Conservation (phyloP, 805 yeast genomes). For the Komagataella phaffii region DNA sequence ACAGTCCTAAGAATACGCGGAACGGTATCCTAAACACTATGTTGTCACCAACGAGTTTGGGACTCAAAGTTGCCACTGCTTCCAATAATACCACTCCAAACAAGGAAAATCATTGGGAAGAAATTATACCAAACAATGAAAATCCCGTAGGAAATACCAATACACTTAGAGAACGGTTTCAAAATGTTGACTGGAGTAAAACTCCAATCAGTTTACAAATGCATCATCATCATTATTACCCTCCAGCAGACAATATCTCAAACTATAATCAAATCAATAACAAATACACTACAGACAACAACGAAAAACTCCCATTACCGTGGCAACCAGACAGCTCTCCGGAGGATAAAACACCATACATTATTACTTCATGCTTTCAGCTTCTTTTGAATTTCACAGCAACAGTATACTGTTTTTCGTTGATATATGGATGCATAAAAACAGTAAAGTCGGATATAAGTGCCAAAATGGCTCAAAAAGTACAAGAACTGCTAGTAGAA, state of each 20-base stretch:
- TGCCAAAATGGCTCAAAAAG: conserved; percentile 32
- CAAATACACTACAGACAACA: background rate
- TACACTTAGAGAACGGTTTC: background rate
- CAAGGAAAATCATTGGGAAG: background rate
- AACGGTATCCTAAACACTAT: background rate
- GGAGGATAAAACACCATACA: conserved; percentile 37
- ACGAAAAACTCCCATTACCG: conserved; percentile 33
- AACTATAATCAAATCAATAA: background rate
- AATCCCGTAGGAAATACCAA: conserved; percentile 1
- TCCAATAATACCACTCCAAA: background rate
- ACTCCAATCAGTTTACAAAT: conserved; percentile 16
- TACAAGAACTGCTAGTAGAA: conserved; percentile 31
- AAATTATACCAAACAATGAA: background rate
- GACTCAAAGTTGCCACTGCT: conserved; percentile 10
- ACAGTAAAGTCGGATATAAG: conserved; percentile 43
- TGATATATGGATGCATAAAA: conserved; percentile 27
- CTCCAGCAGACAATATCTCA: conserved; percentile 1
- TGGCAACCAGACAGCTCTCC: conserved; percentile 44
- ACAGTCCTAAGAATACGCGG: background rate
- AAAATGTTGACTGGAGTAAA: conserved; percentile 1
- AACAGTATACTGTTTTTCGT: conserved; percentile 26
- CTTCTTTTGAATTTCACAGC: conserved; percentile 34
- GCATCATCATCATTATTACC: conserved; percentile 35
- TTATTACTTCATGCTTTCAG: conserved; percentile 51
- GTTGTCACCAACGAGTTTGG: conserved; percentile 10